Evolutionary conservation across 768 basidiomycete genomes (phyloP).

Genomic region (Goffeauzyma gilvescens): DNA sequence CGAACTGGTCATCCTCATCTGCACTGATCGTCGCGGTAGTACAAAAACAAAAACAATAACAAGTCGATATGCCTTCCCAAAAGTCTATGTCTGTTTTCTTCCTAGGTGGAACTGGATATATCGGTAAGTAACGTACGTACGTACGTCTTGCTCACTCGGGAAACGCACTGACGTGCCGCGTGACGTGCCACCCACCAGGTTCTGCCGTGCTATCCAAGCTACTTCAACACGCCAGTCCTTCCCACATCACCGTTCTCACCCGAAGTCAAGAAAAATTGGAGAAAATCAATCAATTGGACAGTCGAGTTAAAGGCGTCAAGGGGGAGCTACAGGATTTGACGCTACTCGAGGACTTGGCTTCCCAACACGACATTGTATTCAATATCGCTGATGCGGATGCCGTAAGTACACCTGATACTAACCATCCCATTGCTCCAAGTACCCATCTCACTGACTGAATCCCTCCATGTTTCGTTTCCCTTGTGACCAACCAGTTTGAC

Average conservation of each 20-base stretch:
- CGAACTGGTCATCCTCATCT: too few species aligned
- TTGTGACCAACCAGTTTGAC: background rate
- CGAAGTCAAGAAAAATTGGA: constrained; percentile 16
- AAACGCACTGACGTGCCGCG: too few species aligned
- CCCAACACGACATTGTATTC: constrained; percentile 17
- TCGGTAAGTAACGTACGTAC: too few species aligned
- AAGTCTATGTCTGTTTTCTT: background rate
- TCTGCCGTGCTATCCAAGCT: constrained; percentile 8
- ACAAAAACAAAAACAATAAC: too few species aligned
- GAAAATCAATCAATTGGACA: constrained; percentile 7
- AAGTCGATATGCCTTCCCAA: background rate
- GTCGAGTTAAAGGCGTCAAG: constrained; percentile 11
- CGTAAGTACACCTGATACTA: too few species aligned
- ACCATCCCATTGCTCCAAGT: background rate
- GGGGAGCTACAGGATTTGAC: constrained; percentile 17
- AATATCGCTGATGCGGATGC: constrained; percentile 23
- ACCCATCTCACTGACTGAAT: background rate
- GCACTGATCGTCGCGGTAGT: too few species aligned
- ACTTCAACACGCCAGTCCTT: background rate
- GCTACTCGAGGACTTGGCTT: constrained; percentile 13
- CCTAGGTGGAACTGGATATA: constrained; percentile 18
- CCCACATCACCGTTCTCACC: constrained; percentile 17
- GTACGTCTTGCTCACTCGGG: too few species aligned
- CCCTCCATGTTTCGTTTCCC: background rate
- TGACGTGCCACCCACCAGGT: background rate